Base-by-base conservation (phyloP, 257 asterid species). In the Capsicum rhomboideum region DNA sequence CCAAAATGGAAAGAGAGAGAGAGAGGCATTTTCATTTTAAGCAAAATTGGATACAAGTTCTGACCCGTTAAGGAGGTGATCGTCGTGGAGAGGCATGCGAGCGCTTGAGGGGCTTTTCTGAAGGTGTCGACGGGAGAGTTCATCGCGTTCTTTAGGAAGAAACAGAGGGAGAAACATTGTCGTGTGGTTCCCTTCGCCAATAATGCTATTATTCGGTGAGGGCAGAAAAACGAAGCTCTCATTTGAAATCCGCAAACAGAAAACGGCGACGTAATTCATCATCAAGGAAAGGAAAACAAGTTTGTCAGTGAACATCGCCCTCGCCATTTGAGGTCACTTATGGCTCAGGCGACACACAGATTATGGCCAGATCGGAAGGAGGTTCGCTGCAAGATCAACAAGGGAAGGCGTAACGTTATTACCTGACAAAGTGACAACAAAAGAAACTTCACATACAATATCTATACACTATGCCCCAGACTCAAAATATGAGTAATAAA, bases 51-150 rank as follows among this genome's bases (percentile, higher is more conserved):
- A 61, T 61, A 52, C 67, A 42, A 59, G 29, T 58, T 46, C 77
- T 23, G 2, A 91, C 95, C 95, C 95, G 54, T 91, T 90, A 67
- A 88, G 91, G 80, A 92, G 93, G 83, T 90, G 93, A 89, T 92
- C 95, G 87, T 92, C 95, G 67, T 92, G 92, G 75, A 92, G 93
- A 72, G 89, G 85, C 95, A 92, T 92, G 40, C 92, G 93, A 40
- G 95, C 93, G 64, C 83, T 87, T 26, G 89, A 85, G 82, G 50
- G 84, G 83, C 79, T 49, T 21, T 64, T 68, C 44, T 64, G 77
- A 52, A 92, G 95, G 83, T 87, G 89, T 66, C 92, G 34, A 11
- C 82, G 84, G 12, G 87, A 83, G 68, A 86, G 87, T 61, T 58
- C 67, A 58, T 58, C 67, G 14, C 67, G 67, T 31, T 83, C 82